Base-by-base conservation (phyloP, 148 eudicot species). In the Cornus suecica region DNA sequence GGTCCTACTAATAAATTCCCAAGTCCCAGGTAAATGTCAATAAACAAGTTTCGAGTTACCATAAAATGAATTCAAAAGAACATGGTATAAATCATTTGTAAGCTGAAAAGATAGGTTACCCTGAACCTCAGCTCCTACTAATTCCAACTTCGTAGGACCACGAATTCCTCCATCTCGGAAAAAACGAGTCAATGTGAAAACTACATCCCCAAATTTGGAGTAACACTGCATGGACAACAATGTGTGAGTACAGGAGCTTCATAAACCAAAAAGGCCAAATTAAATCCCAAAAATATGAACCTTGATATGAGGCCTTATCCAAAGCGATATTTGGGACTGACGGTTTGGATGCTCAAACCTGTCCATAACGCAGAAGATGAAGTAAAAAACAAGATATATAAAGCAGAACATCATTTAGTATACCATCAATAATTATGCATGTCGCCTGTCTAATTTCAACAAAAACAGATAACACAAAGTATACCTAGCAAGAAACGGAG, bases 261-360 rank as follows among this genome's bases (percentile, higher is more conserved):
- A 10, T 3, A 28, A 29, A 79, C 68, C 61, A 65, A 11, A 66
- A 48, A 71, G 20, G 67, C 31, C 14, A 37, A 70, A 48, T 3
- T 16, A 37, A 79, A 70, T 66, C 30, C 32, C 16, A 20, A 82
- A 78, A 42, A 72, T 4, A 37, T 80, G 76, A 66, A 95, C 99
- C 93, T 91, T 90, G 74, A 95, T 84, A 86, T 95, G 92, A 72
- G 97, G 99, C 84, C 88, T 97, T 82, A 95, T 95, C 99, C 99
- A 95, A 65, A 77, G 82, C 70, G 97, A 92, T 82, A 92, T 83
- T 74, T 95, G 97, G 23, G 94, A 82, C 83, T 87, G 99, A 72
- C 94, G 97, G 80, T 75, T 90, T 79, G 89, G 30, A 71, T 89
- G 71, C 63, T 91, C 69, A 82, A 92, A 95, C 88, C 99, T 95